These are phyloP conservation scores for Aspergillus proliferans DNA, from an alignment of 2,329 filamentous ascomycete genomes.

Conservation along the genomic window DNA sequence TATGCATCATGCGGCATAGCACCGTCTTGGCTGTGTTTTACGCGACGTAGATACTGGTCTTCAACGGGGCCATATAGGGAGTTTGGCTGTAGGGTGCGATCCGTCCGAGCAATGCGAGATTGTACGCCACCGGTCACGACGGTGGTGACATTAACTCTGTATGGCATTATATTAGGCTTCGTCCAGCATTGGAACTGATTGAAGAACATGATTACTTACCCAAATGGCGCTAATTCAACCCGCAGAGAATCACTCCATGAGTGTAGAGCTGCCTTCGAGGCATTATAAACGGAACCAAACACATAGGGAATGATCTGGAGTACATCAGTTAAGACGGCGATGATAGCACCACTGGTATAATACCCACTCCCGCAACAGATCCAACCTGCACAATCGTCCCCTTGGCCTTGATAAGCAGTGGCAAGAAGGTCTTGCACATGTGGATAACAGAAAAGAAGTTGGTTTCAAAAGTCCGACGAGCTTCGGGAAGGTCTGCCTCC, in stretches of 20 bases:
- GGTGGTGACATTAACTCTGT: slow-evolving; percentile 46
- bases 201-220: slow-evolving; percentile 20
- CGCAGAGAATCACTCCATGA: slow-evolving; percentile 53
- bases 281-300: slow-evolving; percentile 49
- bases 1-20: slow-evolving; percentile 50
- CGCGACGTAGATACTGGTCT: slow-evolving; percentile 45
- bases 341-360: not conserved
- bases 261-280: slow-evolving; percentile 55
- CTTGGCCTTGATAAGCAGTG: slow-evolving; percentile 44
- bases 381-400: slow-evolving; percentile 43
- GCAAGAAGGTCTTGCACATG: slow-evolving; percentile 52
- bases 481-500: slow-evolving; percentile 47
- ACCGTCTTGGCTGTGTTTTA: slow-evolving; percentile 49
- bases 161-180: not conserved
- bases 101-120: slow-evolving; percentile 51
- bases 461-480: slow-evolving; percentile 44
- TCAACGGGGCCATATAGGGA: slow-evolving; percentile 50
- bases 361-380: slow-evolving; percentile 36
- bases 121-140: slow-evolving; percentile 57
- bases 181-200: not conserved
- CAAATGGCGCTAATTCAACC: slow-evolving; percentile 50
- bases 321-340: not conserved
- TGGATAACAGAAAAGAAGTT: slow-evolving; percentile 55
- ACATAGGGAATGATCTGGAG: slow-evolving; percentile 38
- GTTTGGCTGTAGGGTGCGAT: slow-evolving; percentile 42